phyloP scores from a whole-genome alignment of 2,329 filamentous ascomycete species.

The Mycosphaerella sp. region DNA sequence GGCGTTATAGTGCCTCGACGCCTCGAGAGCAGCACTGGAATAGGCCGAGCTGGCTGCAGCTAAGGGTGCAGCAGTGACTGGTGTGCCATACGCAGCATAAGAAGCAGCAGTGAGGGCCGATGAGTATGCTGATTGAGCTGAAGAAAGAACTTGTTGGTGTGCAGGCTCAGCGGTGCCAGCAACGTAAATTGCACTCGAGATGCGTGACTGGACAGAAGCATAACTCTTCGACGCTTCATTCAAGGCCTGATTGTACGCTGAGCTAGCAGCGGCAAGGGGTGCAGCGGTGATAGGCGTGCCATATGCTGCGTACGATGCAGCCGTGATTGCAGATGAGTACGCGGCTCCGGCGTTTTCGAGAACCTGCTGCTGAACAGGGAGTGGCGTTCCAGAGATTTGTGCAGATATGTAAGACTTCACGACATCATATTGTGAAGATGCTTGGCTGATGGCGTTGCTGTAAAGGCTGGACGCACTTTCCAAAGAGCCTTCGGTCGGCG shows the following conservation, averaged over 20 bases:
- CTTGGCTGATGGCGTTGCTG: slow-evolving; percentile 57
- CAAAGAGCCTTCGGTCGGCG: slow-evolving; percentile 41
- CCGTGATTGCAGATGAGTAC: slow-evolving; percentile 60
- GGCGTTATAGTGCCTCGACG: slow-evolving; percentile 59
- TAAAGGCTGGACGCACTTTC: slow-evolving; percentile 54
- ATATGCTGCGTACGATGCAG: slow-evolving; percentile 54
- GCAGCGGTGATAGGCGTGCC: slow-evolving; percentile 64
- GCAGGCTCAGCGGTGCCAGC: slow-evolving; percentile 62
- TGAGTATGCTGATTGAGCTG: slow-evolving; percentile 62
- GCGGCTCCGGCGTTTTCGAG: slow-evolving; percentile 61
- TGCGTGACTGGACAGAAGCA: slow-evolving; percentile 57
- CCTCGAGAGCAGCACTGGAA: slow-evolving; percentile 56
- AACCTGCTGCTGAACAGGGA: slow-evolving; percentile 63
- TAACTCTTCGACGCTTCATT: slow-evolving; percentile 62
- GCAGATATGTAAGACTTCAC: slow-evolving; percentile 62
- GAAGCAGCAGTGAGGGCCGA: slow-evolving; percentile 57
- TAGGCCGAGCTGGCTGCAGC: slow-evolving; percentile 52
- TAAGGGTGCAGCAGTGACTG: slow-evolving; percentile 63
- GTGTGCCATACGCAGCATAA: slow-evolving; percentile 53
- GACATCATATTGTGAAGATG: slow-evolving; percentile 61
- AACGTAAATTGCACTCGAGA: slow-evolving; percentile 61
- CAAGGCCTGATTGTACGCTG: slow-evolving; percentile 58
- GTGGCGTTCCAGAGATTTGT: slow-evolving; percentile 61
- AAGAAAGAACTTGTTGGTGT: slow-evolving; percentile 62
- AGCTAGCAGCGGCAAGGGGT: slow-evolving; percentile 51